Evolutionary conservation across 1,284 basidiomycete genomes (phyloP), one percentile per base, ranked within the genome.

Genomic region (Stygiomarasmius scandens): DNA sequence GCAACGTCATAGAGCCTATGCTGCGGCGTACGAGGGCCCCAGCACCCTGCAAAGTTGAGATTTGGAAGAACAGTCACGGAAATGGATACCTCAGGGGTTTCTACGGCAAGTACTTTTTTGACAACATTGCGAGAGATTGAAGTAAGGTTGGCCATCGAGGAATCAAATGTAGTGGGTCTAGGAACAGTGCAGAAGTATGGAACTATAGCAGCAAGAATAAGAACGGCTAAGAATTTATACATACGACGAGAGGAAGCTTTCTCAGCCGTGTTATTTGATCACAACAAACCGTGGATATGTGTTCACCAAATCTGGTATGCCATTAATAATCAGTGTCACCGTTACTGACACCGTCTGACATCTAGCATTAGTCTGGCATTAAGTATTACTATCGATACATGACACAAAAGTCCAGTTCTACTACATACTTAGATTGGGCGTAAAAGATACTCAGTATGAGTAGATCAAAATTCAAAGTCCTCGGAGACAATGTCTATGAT

Each of bases 11-110:
- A 1, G 86, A 84, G 11, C 96, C 96, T 64, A 98, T 97, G 25
- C 90, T 93, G 47, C 96, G 82, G 58, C 95, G 83, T n/a, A 98
- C 96, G 47, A 81, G 77, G 5, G 92, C 95, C 10, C 94, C 95
- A 3, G 78, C 90, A n/a, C 95, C 95, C 88, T 87, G 60, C 6
- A 32, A 12, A 32, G 12, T 12, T n/a, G n/a, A n/a, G n/a, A n/a
- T n/a, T 34, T 24, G 38, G 27, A 34, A 22, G 19, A 54, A 29
- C 46, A 3, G 19, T 46, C 46, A 22, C 47, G 27, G 14, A 20
- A 29, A 38, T 22, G 14, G 54, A 52, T 11, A 87, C 89, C 81
- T 98, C 96, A 16, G 87, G 75, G 2, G 88, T 90, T 71, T 97
- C 94, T 16, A 88, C 74, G 0, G 94, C 87, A 3, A 88, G 77